Evolutionary conservation across 2,329 filamentous ascomycete genomes (phyloP).

Genomic region (Sporothrix humicola): DNA sequence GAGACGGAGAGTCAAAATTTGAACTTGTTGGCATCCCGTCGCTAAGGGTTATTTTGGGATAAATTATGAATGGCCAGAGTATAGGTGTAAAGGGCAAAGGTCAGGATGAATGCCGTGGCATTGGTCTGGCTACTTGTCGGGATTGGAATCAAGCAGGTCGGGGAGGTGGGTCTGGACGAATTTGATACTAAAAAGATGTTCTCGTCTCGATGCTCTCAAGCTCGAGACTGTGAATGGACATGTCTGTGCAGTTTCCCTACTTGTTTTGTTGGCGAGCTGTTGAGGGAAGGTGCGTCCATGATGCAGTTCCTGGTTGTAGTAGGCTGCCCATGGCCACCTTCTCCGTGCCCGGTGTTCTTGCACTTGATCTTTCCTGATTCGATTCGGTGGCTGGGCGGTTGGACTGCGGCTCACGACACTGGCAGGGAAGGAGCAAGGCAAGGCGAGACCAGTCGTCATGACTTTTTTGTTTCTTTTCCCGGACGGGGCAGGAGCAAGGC

Average conservation of each 20-base stretch:
- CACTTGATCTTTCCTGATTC: slow-evolving; percentile 2
- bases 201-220: not conserved
- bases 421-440: not conserved
- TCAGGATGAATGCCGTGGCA: not conserved
- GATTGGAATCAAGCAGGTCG: slow-evolving; percentile 8
- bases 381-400: slow-evolving; percentile 5
- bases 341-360: not conserved
- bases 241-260: not conserved
- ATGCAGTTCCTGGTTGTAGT: not conserved
- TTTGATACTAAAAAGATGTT: not conserved
- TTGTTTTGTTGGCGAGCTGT: not conserved
- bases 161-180: not conserved
- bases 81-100: not conserved
- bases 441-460: slow-evolving; percentile 2
- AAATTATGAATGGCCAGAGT: slow-evolving; percentile 18
- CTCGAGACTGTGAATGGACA: not conserved
- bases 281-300: not conserved
- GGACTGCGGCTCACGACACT: not conserved
- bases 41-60: not conserved
- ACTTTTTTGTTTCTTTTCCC: not conserved
- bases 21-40: not conserved
- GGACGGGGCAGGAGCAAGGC: slow-evolving; percentile 8
- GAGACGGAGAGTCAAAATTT: slow-evolving; percentile 5
- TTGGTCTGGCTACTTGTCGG: not conserved
- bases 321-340: slow-evolving; percentile 13